Conservation (phyloP, 176 grass and related monocot genomes). For the Dactylis glomerata region DNA sequence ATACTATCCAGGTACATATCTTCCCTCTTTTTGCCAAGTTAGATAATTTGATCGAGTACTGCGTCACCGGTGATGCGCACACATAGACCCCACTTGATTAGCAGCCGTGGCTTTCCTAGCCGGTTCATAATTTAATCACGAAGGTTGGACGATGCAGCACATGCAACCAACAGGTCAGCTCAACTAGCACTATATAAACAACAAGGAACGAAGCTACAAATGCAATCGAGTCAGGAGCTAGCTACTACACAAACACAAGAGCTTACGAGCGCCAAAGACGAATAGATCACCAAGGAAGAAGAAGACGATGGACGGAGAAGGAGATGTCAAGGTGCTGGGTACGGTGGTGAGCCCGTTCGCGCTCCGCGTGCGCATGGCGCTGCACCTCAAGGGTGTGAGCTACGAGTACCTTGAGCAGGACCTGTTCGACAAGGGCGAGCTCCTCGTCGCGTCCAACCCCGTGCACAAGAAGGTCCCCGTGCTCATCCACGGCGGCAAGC, state of each 20-base stretch:
- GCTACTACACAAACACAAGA: not conserved
- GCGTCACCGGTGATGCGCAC: not conserved
- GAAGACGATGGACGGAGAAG: not conserved
- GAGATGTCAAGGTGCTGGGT: slow-evolving; percentile 33
- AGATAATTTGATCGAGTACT: not conserved
- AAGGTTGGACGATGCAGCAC: too few relatives aligned
- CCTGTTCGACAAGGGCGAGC: not conserved
- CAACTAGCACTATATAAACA: not conserved
- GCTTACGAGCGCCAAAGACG: not conserved
- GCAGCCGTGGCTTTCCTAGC: too few relatives aligned
- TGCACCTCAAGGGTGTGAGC: slow-evolving; percentile 44
- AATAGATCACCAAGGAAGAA: not conserved
- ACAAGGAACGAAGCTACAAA: not conserved
- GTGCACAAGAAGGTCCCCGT: slow-evolving; percentile 60
- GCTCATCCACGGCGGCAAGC: slow-evolving; percentile 50
- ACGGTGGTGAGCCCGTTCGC: slow-evolving; percentile 21
- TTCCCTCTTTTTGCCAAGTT: not conserved
- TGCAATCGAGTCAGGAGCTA: not conserved
- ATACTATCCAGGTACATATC: too few relatives aligned
- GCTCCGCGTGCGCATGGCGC: slow-evolving; percentile 37
- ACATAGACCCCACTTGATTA: not conserved
- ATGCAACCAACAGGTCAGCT: not conserved
- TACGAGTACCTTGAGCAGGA: slow-evolving; percentile 28
- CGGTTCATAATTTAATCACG: too few relatives aligned
- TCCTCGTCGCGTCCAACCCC: not conserved